phyloP scores from a whole-genome alignment of 129 eudicot genomes.

The Tagetes patula region DNA sequence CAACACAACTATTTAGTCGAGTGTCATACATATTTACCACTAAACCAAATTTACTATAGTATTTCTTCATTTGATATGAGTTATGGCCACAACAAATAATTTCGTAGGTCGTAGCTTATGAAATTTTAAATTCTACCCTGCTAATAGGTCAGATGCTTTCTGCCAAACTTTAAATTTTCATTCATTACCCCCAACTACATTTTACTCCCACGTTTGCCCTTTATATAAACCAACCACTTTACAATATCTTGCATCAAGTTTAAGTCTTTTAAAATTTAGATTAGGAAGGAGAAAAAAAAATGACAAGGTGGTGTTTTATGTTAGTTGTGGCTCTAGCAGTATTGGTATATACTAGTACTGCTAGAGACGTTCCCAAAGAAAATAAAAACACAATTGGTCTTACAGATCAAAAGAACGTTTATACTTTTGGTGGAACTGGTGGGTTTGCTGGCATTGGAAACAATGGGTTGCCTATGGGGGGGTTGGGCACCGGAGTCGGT shows the following conservation, averaged over 20 bases:
- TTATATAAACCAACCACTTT: slow-evolving; percentile 15
- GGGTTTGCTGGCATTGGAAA: slow-evolving; percentile 40
- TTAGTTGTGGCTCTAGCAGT: slow-evolving; percentile 36
- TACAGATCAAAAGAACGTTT: slow-evolving; percentile 38
- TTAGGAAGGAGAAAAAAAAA: slow-evolving; percentile 8
- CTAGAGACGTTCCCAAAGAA: slow-evolving; percentile 39
- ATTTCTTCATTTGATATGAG: not conserved
- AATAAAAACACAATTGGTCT: slow-evolving; percentile 18
- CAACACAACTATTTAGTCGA: no score
- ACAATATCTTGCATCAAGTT: slow-evolving; percentile 15
- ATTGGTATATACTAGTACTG: slow-evolving; percentile 12
- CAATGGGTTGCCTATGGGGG: slow-evolving; percentile 46
- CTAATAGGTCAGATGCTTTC: slow-evolving; percentile 25
- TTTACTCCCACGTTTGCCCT: slow-evolving; percentile 22
- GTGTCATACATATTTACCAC: no score
- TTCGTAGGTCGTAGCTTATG: slow-evolving; percentile 8
- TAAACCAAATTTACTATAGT: no score
- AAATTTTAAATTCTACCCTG: slow-evolving; percentile 4
- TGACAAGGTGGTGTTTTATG: slow-evolving; percentile 33
- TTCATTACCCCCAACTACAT: slow-evolving; percentile 38
- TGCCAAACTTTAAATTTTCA: slow-evolving; percentile 21
- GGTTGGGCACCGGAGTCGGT: slow-evolving; percentile 43
- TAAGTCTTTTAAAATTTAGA: not conserved
- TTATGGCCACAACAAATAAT: not conserved
- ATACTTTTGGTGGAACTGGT: slow-evolving; percentile 41